These are phyloP conservation scores for Penicillium decumbens DNA, from an alignment of 2,329 filamentous ascomycete species.

Conservation along the genomic window DNA sequence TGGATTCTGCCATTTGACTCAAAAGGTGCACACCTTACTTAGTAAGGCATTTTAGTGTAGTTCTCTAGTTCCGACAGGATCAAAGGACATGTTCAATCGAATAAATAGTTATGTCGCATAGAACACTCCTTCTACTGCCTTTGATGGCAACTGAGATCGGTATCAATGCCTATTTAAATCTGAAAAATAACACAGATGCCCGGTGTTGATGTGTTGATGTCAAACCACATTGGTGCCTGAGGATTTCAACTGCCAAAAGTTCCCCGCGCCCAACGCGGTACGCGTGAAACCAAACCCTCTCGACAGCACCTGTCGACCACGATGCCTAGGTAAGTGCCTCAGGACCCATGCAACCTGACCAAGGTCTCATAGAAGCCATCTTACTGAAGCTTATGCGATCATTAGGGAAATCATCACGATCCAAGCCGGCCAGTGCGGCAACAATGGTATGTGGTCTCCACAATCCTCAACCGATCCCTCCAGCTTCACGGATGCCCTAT, in stretches of 20 bases:
- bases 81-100: neutral
- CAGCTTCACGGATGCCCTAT: neutral
- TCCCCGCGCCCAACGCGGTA: conserved; percentile 35
- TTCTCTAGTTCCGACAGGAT: too few relatives aligned
- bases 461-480: conserved; percentile 20
- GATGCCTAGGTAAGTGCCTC: conserved; percentile 37
- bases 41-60: too few relatives aligned
- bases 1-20: too few relatives aligned
- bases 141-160: neutral
- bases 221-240: conserved; percentile 20
- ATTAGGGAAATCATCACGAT: conserved; percentile 96
- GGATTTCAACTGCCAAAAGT: conserved; percentile 24
- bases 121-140: neutral
- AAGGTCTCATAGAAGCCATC: neutral
- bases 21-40: too few relatives aligned
- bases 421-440: conserved; percentile 98
- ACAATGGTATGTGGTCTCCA: conserved; percentile 72
- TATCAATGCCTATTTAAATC: neutral
- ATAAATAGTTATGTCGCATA: neutral
- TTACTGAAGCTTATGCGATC: conserved; percentile 6
- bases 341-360: neutral
- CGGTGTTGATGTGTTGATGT: conserved; percentile 7
- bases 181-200: neutral
- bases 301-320: conserved; percentile 29
- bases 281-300: conserved; percentile 27